phyloP scores from a whole-genome alignment of 148 eudicot genomes.

The Rhododendron molle region DNA sequence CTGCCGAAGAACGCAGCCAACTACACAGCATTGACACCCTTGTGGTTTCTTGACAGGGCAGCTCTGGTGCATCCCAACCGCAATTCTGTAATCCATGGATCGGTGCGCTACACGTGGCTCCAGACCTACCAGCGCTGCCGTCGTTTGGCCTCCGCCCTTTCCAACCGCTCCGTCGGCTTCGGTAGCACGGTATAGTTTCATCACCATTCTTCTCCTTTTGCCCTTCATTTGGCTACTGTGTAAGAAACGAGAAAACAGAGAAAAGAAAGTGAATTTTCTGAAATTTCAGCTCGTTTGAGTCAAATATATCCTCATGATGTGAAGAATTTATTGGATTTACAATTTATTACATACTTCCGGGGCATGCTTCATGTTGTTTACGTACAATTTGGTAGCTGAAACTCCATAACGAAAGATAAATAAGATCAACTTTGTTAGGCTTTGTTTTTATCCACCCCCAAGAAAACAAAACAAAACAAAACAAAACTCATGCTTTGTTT shows the following conservation, averaged over 20 bases:
- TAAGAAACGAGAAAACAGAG: neutral
- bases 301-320: neutral
- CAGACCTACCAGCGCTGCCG: conserved; percentile 89
- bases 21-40: conserved; percentile 72
- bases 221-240: neutral
- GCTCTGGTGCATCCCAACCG: conserved; percentile 73
- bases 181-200: conserved; percentile 52
- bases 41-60: conserved; percentile 77
- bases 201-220: neutral
- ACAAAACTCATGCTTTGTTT: neutral
- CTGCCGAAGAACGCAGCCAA: conserved; percentile 80
- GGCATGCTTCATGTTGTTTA: neutral
- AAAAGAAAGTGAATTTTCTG: too few species aligned
- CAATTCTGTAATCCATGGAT: conserved; percentile 58
- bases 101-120: conserved; percentile 57
- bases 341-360: neutral
- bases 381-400: neutral
- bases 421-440: neutral
- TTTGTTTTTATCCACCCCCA: too few species aligned
- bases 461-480: too few species aligned
- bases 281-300: neutral
- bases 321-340: neutral
- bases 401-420: neutral
- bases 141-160: conserved; percentile 75
- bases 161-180: conserved; percentile 39